A percentile compares a stretch with the other conserved stretches of the same genome.
Evolutionary conservation across 139 green algal species (phyloP).

Genomic region (Picochlorum sp.): DNA sequence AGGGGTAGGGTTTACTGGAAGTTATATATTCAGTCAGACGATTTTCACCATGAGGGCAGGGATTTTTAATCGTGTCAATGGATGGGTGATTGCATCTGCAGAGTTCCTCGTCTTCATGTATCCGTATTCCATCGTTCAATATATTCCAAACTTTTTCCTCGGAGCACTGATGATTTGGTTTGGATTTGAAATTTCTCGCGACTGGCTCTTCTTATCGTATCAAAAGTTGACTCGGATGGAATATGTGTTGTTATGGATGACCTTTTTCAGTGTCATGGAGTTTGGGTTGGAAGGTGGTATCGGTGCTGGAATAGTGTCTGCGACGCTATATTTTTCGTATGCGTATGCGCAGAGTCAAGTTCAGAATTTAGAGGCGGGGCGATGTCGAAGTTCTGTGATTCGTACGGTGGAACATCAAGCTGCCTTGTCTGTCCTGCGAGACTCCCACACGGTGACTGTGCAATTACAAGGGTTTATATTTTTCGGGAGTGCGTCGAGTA

Average conservation of each 20-base stretch:
- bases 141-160: constrained; percentile 48
- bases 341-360: constrained; percentile 41
- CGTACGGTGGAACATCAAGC: constrained; percentile 31
- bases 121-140: constrained; percentile 47
- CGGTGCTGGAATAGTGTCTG: constrained; percentile 49
- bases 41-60: constrained; percentile 53
- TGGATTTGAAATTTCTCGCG: constrained; percentile 57
- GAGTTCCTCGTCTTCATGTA: constrained; percentile 60
- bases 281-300: constrained; percentile 52
- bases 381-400: constrained; percentile 33
- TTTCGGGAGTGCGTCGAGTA: constrained; percentile 49
- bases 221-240: constrained; percentile 48
- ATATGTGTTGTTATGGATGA: constrained; percentile 62
- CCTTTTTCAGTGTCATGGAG: constrained; percentile 61
- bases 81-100: constrained; percentile 25
- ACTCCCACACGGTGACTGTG: constrained; percentile 35
- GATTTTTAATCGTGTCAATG: constrained; percentile 35
- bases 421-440: constrained; percentile 34
- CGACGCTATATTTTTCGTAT: constrained; percentile 60
- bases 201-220: constrained; percentile 55
- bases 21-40: constrained; percentile 42
- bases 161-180: constrained; percentile 71
- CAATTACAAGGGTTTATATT: constrained; percentile 71
- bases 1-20: constrained; percentile 58
- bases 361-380: constrained; percentile 34